Percentiles rank a stretch among this genome's conserved stretches.
These are phyloP conservation scores for Vitis rupestris DNA, from an alignment of 164 flowering plant genomes.

Conservation along the genomic window DNA sequence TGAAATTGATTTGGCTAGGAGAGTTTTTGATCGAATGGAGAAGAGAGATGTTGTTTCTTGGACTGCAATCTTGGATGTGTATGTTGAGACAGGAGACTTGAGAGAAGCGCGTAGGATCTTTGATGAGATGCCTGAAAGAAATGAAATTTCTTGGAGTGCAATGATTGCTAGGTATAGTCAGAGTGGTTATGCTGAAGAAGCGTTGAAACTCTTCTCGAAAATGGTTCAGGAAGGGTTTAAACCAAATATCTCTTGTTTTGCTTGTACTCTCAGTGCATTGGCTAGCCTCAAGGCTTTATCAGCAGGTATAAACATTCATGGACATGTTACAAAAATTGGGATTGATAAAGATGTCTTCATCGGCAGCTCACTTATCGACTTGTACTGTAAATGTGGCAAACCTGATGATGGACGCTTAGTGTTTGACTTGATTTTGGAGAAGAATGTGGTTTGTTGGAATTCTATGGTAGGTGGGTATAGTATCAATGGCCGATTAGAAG, in stretches of 20 bases:
- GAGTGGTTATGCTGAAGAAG: conserved; percentile 36
- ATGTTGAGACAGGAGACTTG: conserved; percentile 33
- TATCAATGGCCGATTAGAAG: conserved; percentile 43
- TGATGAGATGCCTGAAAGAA: conserved; percentile 47
- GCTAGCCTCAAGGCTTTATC: conserved; percentile 26
- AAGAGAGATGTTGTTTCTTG: conserved; percentile 42
- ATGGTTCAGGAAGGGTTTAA: conserved; percentile 33
- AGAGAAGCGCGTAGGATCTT: conserved; percentile 38
- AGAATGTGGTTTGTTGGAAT: conserved; percentile 58
- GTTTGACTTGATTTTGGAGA: conserved; percentile 38
- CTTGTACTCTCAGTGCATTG: conserved; percentile 32
- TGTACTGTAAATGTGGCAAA: conserved; percentile 57
- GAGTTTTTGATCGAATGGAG: conserved; percentile 46
- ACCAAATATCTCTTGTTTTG: conserved; percentile 32
- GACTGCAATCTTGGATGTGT: conserved; percentile 47
- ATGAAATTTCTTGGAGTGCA: conserved; percentile 53
- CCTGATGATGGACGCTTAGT: conserved; percentile 37
- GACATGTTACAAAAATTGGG: conserved; percentile 38
- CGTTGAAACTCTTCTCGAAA: conserved; percentile 28
- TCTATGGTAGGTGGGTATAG: conserved; percentile 59
- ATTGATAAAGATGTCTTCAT: conserved; percentile 37
- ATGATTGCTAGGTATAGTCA: conserved; percentile 52
- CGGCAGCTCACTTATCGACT: conserved; percentile 51
- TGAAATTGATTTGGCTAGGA: conserved; percentile 45
- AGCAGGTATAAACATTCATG: conserved; percentile 36